phyloP scores from a whole-genome alignment of 371 early-diverging fungal species.

The Circinella minor region DNA sequence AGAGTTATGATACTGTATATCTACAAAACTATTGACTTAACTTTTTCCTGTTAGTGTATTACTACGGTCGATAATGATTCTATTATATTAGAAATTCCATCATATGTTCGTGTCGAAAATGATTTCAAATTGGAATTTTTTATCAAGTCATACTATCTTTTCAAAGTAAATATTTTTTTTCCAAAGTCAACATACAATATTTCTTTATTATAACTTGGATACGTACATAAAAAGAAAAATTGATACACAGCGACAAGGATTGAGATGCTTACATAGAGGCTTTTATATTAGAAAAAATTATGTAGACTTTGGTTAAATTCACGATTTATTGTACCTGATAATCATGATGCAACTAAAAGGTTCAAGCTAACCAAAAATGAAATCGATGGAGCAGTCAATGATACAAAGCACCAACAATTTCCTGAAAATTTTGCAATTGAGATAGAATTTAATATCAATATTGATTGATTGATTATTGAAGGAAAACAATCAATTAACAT shows the following conservation, averaged over 20 bases:
- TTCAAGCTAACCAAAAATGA: slow-evolving; percentile 45
- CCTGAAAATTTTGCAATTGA: slow-evolving; percentile 29
- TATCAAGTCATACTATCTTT: slow-evolving; percentile 33
- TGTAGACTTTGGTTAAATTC: slow-evolving; percentile 61
- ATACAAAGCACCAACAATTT: slow-evolving; percentile 25
- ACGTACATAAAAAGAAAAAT: too few species aligned
- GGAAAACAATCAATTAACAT: background rate
- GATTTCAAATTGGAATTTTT: slow-evolving; percentile 57
- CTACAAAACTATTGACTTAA: too few species aligned
- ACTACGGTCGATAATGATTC: slow-evolving; percentile 23
- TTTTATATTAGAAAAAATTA: slow-evolving; percentile 21
- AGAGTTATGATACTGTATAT: too few species aligned
- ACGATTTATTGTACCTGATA: slow-evolving; percentile 37
- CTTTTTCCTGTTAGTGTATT: background rate
- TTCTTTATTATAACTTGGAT: background rate
- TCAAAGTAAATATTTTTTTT: slow-evolving; percentile 18
- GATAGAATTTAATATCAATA: slow-evolving; percentile 21
- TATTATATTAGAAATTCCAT: slow-evolving; percentile 29
- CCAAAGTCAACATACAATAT: background rate
- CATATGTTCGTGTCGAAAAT: slow-evolving; percentile 34
- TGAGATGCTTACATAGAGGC: too few species aligned
- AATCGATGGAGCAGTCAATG: slow-evolving; percentile 35
- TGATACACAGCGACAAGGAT: too few species aligned
- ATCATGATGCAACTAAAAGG: slow-evolving; percentile 13
- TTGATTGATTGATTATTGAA: background rate